Base-by-base conservation (phyloP, 306 rosid genomes). In the Vicia sativa region DNA sequence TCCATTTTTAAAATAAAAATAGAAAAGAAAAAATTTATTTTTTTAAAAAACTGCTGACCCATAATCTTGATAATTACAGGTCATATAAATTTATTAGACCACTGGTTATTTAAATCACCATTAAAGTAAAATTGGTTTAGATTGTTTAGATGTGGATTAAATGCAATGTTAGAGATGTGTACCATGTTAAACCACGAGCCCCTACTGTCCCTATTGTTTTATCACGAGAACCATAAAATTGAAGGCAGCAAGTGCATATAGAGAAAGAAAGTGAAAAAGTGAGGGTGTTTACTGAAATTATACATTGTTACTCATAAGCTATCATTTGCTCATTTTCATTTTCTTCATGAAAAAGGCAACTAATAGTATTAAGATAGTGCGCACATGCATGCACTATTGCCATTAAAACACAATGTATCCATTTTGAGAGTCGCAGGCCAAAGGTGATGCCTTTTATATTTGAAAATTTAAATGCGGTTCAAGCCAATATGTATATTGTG, bases 381-480 rank as follows among this genome's bases (percentile, higher is more conserved):
- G 37, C 16, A 67, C 49, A 18, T 56, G 18, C 29, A 58, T 72
- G 74, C 70, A 55, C 62, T 72, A 66, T 76, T 63, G 68, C 68
- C 81, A 68, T 74, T 73, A 56, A 67, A 68, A 55, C 70, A 77
- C 57, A 6, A 71, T 71, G 81, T n/a, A 12, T 16, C 70, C 81
- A 77, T 48, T n/a, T 55, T 56, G 25, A 53, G 62, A 29, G n/a
- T 6, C 79, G 61, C n/a, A n/a, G 43, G 4, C 81, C 15, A 49
- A 41, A 59, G 52, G 43, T 44, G 19, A 0, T 41, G 52, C 18
- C 70, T 64, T 65, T 37, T 37, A 64, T 70, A 63, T 70, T 70
- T 54, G 7, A 9, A 44, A 43, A 55, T 55, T 23, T 2, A n/a
- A 45, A 37, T 23, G 16, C 55, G 11, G 63, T 56, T 35, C 44